Evolutionary conservation across 2,329 filamentous ascomycete genomes (phyloP).

Genomic region (Talaromyces sp.): DNA sequence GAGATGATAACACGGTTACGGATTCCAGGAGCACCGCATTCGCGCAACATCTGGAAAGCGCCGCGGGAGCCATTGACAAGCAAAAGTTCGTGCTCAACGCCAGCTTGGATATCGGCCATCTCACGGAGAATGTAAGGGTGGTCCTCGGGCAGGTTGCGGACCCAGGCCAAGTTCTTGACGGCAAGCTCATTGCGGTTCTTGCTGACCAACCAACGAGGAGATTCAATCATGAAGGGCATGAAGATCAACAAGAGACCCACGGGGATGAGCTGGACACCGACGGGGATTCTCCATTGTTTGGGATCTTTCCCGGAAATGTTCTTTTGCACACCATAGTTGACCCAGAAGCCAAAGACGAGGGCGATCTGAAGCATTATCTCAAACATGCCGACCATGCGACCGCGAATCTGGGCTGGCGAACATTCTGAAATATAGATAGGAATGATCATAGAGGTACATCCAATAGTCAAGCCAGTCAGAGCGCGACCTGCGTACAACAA

Average conservation of each 20-base stretch:
- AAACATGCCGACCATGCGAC: conserved; percentile 58
- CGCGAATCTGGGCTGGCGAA: conserved; percentile 54
- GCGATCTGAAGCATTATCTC: conserved; percentile 53
- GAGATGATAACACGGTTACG: conserved; percentile 1
- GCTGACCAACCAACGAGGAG: conserved; percentile 63
- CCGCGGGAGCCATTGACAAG: not conserved
- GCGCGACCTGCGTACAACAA: conserved; percentile 11
- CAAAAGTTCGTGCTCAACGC: not conserved
- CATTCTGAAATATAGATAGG: conserved; percentile 59
- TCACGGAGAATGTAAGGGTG: conserved; percentile 55
- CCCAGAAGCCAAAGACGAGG: conserved; percentile 45
- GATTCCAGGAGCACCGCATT: conserved; percentile 2
- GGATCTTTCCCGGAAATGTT: conserved; percentile 34
- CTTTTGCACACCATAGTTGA: conserved; percentile 49
- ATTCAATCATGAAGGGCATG: conserved; percentile 60
- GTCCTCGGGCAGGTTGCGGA: conserved; percentile 52
- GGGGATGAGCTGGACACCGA: conserved; percentile 61
- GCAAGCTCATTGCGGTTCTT: conserved; percentile 64
- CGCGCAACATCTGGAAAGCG: not conserved
- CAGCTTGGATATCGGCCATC: conserved; percentile 34
- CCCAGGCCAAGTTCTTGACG: conserved; percentile 49
- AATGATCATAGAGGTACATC: conserved; percentile 52
- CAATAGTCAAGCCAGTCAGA: conserved; percentile 26
- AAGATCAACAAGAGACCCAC: conserved; percentile 57
- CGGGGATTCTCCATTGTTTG: conserved; percentile 57